Evolutionary conservation across 1,284 basidiomycete species (phyloP).

Genomic region (Ceratobasidium papillatum): DNA sequence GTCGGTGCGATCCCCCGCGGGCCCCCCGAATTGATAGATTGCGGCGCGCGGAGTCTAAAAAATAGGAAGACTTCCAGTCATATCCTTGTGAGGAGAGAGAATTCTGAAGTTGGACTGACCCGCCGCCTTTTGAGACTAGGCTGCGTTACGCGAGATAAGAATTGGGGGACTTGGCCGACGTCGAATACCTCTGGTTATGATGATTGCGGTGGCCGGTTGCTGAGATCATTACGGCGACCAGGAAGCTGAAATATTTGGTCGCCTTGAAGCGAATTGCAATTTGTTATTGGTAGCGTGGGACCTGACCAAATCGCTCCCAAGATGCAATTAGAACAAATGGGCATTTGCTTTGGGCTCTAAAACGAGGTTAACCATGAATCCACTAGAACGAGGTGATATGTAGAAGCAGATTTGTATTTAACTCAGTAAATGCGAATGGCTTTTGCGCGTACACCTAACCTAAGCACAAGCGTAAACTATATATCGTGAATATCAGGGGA

Average conservation of each 20-base stretch:
- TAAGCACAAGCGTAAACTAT: too few relatives aligned
- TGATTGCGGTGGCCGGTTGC: too few relatives aligned
- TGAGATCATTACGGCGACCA: too few relatives aligned
- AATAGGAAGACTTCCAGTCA: neutral
- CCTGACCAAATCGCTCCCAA: neutral
- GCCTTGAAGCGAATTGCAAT: too few relatives aligned
- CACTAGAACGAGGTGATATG: neutral
- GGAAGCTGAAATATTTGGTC: too few relatives aligned
- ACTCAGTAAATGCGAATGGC: too few relatives aligned
- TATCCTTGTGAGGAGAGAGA: neutral
- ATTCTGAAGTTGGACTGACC: neutral
- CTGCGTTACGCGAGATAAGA: neutral
- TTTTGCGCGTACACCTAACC: too few relatives aligned
- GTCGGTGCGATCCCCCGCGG: neutral
- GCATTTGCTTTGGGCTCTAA: neutral
- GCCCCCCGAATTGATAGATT: neutral
- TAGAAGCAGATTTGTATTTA: neutral
- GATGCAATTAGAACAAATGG: neutral
- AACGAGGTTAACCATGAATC: neutral
- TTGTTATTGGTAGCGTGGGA: neutral
- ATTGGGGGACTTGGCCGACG: neutral
- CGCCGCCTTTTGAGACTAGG: neutral
- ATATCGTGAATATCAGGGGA: too few relatives aligned
- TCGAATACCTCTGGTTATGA: too few relatives aligned
- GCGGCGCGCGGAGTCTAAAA: slow-evolving; percentile 8